Base-by-base conservation (phyloP, 2,329 filamentous ascomycete genomes). In the Trichoderma afroharzianum region DNA sequence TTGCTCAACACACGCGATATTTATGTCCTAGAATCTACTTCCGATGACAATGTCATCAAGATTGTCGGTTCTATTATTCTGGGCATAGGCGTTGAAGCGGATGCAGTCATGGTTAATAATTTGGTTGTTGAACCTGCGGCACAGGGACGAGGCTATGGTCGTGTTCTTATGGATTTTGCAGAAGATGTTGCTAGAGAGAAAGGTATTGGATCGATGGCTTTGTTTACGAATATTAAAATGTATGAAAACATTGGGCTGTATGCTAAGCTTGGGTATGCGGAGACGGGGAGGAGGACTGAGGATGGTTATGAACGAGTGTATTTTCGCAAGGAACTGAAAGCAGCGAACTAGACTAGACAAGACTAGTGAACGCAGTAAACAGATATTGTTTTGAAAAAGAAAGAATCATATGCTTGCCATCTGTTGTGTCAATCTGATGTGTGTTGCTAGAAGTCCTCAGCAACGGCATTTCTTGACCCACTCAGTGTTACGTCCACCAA, bases 221-320 rank as follows among this genome's bases (percentile, higher is more conserved):
- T 83, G 11, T 82, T 75, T 39, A 80, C 78, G 0, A 82, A 79
- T 39, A 77, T 79, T 9, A 79, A 76, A 62, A 82, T 82, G 76
- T 77, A 78, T 39, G 81, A 82, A 21, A 80, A 80, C 32, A 39
- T 80, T 12, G 72, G 26, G 0, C 39, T 80, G 11, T 80, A 80
- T 57, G 36, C 67, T 0, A 79, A 75, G 39, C 74, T 80, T 76
- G 81, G 81, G 0, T 82, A 81, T 24, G n/a, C 67, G 0, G 79
- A 82, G 71, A 77, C 72, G 3, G 80, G 64, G 9, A 73, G 80
- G 12, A 76, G 67, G 43, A 75, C 55, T 0, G 81, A 82, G 15
- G 75, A 77, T 14, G 80, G 80, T 0, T 82, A 78, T 57, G 75
- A 81, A 6, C 74, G 81, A 3, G 81, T 82, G 0, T 82, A 79